phyloP scores from a whole-genome alignment of 139 green algal genomes.

The Chlorella sp. region DNA sequence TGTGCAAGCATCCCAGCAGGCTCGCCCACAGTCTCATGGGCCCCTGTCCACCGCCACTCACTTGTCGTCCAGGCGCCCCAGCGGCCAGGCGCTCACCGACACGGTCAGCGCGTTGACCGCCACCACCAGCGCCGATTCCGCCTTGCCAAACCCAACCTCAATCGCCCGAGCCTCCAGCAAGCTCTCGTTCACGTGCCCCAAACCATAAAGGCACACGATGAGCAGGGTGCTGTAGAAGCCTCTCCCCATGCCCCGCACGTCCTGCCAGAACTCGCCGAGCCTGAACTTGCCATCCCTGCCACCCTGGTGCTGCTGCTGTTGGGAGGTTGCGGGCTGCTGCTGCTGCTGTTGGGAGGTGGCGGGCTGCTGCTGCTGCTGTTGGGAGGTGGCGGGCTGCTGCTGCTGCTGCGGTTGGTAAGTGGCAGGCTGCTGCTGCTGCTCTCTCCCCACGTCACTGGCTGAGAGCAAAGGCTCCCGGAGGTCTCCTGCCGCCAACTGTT shows the following conservation, averaged over 20 bases:
- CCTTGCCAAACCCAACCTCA: slow-evolving; percentile 59
- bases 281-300: too few relatives aligned
- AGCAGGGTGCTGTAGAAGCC: slow-evolving; percentile 53
- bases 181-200: slow-evolving; percentile 50
- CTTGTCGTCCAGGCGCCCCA: slow-evolving; percentile 51
- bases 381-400: background rate
- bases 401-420: slow-evolving; percentile 1
- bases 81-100: slow-evolving; percentile 43
- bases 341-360: too few relatives aligned
- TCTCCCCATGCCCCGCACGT: slow-evolving; percentile 37
- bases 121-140: slow-evolving; percentile 50
- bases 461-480: too few relatives aligned
- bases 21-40: too few relatives aligned
- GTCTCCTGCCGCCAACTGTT: too few relatives aligned
- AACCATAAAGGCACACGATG: slow-evolving; percentile 38
- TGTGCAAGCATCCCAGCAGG: too few relatives aligned
- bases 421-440: too few relatives aligned
- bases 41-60: too few relatives aligned
- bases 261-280: slow-evolving; percentile 12
- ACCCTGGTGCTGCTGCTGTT: too few relatives aligned
- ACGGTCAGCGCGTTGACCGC: slow-evolving; percentile 33
- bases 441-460: too few relatives aligned
- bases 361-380: background rate
- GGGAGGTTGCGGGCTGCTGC: too few relatives aligned
- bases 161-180: slow-evolving; percentile 39